These are phyloP conservation scores for Zymoseptoria passerinii DNA, from an alignment of 2,329 filamentous ascomycete genomes.

Conservation along the genomic window DNA sequence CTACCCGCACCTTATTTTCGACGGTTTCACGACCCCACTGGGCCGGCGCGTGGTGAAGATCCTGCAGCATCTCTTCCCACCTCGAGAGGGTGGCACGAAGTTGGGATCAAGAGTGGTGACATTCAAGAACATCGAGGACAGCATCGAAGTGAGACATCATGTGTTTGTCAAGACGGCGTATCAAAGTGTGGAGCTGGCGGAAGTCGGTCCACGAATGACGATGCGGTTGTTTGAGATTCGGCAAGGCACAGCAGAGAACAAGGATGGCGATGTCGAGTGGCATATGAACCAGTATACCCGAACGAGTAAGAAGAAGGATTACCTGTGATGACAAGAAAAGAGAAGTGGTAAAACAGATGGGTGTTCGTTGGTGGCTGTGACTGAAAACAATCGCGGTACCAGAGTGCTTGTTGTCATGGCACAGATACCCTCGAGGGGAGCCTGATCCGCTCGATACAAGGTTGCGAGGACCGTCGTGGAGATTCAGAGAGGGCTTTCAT, in stretches of 20 bases:
- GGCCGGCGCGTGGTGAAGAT: constrained; percentile 81
- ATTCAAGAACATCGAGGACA: constrained; percentile 83
- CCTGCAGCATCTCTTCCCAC: constrained; percentile 88
- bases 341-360: not conserved
- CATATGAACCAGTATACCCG: constrained; percentile 91
- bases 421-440: too few relatives aligned
- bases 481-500: too few relatives aligned
- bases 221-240: constrained; percentile 93
- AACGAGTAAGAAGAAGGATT: constrained; percentile 91
- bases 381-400: not conserved
- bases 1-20: constrained; percentile 92
- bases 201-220: constrained; percentile 93
- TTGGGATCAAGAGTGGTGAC: constrained; percentile 83
- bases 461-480: too few relatives aligned
- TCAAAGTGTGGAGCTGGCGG: constrained; percentile 77
- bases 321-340: constrained; percentile 50
- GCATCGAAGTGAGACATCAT: constrained; percentile 83
- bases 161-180: constrained; percentile 92
- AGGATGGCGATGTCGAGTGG: constrained; percentile 95
- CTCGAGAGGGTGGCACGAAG: constrained; percentile 71
- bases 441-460: too few relatives aligned
- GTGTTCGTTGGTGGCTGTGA: not conserved
- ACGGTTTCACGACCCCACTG: constrained; percentile 76
- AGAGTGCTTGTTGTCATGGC: not conserved
- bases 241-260: constrained; percentile 83